These are phyloP conservation scores for Penicillium brasilianum DNA, from an alignment of 2,329 filamentous ascomycete species.

Conservation along the genomic window DNA sequence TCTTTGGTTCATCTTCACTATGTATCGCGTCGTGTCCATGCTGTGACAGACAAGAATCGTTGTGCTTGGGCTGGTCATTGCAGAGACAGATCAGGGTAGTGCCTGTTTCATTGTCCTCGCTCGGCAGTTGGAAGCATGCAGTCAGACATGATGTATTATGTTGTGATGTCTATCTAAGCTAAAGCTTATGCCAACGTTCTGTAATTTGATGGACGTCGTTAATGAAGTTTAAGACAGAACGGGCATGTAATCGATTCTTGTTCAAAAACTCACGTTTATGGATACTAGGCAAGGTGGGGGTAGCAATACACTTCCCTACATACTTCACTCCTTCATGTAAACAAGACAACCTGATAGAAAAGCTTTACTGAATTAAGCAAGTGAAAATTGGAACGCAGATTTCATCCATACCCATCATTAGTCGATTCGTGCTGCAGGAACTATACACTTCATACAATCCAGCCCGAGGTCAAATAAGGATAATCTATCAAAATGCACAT, in stretches of 20 bases:
- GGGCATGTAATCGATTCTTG: too few species aligned
- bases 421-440: background rate
- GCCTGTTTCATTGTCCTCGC: background rate
- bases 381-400: too few species aligned
- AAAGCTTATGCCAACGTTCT: background rate
- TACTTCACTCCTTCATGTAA: too few species aligned
- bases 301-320: too few species aligned
- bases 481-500: background rate
- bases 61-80: background rate
- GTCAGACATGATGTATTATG: conserved; percentile 1
- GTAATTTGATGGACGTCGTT: too few species aligned
- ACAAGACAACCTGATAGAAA: too few species aligned
- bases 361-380: too few species aligned
- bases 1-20: background rate
- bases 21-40: background rate
- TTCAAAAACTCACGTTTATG: too few species aligned
- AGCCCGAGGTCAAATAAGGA: background rate
- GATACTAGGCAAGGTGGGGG: too few species aligned
- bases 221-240: background rate
- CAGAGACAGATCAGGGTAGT: conserved; percentile 1
- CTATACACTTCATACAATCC: background rate
- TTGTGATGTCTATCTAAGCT: conserved; percentile 1
- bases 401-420: background rate
- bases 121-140: conserved; percentile 2
- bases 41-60: background rate